These are phyloP conservation scores for Wolfiporia cocos DNA, from an alignment of 1,284 basidiomycete species.

Conservation along the genomic window DNA sequence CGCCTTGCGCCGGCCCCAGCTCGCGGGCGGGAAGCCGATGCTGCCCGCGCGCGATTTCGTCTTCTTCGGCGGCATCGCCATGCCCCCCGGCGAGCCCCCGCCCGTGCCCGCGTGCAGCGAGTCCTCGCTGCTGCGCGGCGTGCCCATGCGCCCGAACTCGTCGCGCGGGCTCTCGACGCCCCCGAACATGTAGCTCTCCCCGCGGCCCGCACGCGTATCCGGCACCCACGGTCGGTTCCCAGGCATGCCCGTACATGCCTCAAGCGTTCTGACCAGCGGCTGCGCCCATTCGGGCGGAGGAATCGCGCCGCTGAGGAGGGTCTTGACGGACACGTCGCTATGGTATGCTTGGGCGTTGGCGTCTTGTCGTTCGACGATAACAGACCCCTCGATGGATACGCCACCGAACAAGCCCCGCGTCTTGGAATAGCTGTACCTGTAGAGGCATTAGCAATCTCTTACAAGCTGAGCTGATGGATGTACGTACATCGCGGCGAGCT, in stretches of 20 bases:
- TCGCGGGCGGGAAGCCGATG: conserved; percentile 49
- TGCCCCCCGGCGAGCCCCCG: neutral
- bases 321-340: conserved; percentile 67
- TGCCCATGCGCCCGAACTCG: conserved; percentile 20
- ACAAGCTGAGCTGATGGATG: neutral
- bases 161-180: conserved; percentile 38
- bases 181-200: conserved; percentile 49
- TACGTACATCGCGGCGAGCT: conserved; percentile 83
- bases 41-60: conserved; percentile 40
- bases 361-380: conserved; percentile 93
- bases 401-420: conserved; percentile 89
- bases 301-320: conserved; percentile 75
- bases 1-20: conserved; percentile 50
- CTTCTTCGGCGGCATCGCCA: conserved; percentile 36
- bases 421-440: conserved; percentile 90
- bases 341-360: conserved; percentile 81
- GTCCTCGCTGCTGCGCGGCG: conserved; percentile 2
- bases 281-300: conserved; percentile 76
- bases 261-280: conserved; percentile 67
- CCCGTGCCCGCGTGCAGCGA: conserved; percentile 9
- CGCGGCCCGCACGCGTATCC: conserved; percentile 32
- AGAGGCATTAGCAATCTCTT: neutral
- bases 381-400: conserved; percentile 86
- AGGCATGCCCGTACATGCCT: conserved; percentile 67
- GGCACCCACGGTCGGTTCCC: conserved; percentile 64